These are phyloP conservation scores for Choiromyces venosus DNA, from an alignment of 495 filamentous ascomycete species.

Conservation along the genomic window DNA sequence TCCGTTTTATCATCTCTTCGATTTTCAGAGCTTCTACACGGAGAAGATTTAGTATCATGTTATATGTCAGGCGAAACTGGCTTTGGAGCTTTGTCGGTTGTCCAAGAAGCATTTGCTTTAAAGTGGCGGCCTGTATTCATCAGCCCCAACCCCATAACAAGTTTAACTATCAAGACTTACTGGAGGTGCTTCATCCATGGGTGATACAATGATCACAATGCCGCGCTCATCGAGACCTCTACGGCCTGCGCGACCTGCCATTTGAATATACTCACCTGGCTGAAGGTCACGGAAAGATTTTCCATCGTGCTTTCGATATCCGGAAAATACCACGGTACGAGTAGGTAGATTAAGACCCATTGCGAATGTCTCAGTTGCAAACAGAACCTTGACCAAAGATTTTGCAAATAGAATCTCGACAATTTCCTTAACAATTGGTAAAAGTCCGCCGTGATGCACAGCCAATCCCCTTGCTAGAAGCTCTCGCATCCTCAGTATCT, in stretches of 20 bases:
- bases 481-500: constrained; percentile 82
- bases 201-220: constrained; percentile 84
- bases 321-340: constrained; percentile 93
- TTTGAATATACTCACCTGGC: constrained; percentile 96
- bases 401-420: constrained; percentile 95
- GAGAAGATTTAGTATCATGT: constrained; percentile 96
- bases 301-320: constrained; percentile 92
- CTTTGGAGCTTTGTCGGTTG: constrained; percentile 91
- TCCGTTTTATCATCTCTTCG: constrained; percentile 99
- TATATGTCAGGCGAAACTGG: constrained; percentile 96
- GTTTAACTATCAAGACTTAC: constrained; percentile 42
- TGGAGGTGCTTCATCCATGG: constrained; percentile 80
- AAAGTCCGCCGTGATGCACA: constrained; percentile 89
- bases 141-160: background rate
- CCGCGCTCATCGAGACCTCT: constrained; percentile 88
- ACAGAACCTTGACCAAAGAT: constrained; percentile 90
- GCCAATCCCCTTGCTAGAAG: constrained; percentile 83
- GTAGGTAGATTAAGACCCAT: constrained; percentile 97
- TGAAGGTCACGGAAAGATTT: constrained; percentile 82
- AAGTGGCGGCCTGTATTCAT: constrained; percentile 47
- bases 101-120: constrained; percentile 91
- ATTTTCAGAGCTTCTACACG: constrained; percentile 96
- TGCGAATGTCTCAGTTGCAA: constrained; percentile 96
- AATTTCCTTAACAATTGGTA: constrained; percentile 96
- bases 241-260: constrained; percentile 92